Evolutionary conservation across 768 basidiomycete genomes (phyloP).

Genomic region (Boletus pseudopeckii): DNA sequence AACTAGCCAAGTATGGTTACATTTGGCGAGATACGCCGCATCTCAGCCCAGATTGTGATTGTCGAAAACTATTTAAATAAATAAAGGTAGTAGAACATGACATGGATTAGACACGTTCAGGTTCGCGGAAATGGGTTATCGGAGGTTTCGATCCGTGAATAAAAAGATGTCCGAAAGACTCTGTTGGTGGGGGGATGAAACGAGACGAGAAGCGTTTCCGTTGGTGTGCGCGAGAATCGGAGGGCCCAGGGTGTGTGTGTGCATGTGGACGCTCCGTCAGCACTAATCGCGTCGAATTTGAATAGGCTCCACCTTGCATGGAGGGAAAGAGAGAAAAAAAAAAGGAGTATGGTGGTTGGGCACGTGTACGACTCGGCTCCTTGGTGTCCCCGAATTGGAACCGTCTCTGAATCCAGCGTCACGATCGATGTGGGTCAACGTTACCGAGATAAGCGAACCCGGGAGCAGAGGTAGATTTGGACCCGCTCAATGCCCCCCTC

Average conservation of each 20-base stretch:
- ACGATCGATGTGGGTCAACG: constrained; percentile 2
- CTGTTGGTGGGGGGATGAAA: too few relatives aligned
- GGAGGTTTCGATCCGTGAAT: too few relatives aligned
- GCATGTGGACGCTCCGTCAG: too few relatives aligned
- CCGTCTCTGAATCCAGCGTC: neutral
- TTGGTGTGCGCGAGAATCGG: too few relatives aligned
- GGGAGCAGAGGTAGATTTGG: neutral
- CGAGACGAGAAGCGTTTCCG: too few relatives aligned
- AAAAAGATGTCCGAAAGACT: too few relatives aligned
- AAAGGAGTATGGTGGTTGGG: neutral
- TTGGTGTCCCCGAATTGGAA: constrained; percentile 2
- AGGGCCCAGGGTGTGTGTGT: too few relatives aligned
- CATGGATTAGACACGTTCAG: too few relatives aligned
- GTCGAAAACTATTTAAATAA: too few relatives aligned
- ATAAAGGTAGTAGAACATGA: too few relatives aligned
- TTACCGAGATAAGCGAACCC: constrained; percentile 17
- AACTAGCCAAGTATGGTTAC: constrained; percentile 20
- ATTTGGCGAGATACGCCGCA: constrained; percentile 11
- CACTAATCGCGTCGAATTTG: constrained; percentile 13
- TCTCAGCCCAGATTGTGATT: neutral
- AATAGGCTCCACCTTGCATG: constrained; percentile 20
- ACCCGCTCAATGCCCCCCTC: constrained; percentile 4
- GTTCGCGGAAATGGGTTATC: too few relatives aligned
- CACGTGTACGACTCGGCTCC: constrained; percentile 15
- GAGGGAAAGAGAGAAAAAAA: neutral